Evolutionary conservation across 768 basidiomycete genomes (phyloP), one percentile per base, ranked within the genome.

Genomic region (Hericium alpestre): DNA sequence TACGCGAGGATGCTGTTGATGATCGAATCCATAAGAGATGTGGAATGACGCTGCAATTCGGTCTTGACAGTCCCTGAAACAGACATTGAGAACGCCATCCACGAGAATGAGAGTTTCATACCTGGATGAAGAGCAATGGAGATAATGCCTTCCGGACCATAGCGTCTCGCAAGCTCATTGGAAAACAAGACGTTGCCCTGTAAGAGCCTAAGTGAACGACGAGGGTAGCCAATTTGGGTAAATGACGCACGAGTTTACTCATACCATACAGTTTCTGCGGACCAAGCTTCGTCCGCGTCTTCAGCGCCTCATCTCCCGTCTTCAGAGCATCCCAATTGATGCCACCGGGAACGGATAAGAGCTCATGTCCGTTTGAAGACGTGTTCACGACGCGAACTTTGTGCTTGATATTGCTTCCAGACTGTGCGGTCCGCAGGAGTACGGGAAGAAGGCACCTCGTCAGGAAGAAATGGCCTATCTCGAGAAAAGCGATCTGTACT

Each of bases 131-230:
- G 51, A 2, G 78, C 65, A 1, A 67, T 69, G 0, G 79, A 77
- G 1, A 79, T 62, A 40, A 80, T 73, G 9, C 76, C 79, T 56
- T 76, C 66, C 18, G 70, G 69, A 1, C 66, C 72, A 61, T 77
- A 79, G 51, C 75, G 65, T 37, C 73, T 64, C 4, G 67, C 62
- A 15, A 80, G 58, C 62, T 79, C 79, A 38, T 67, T 70, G 8
- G 75, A 60, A 57, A 79, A 70, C 0, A 77, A 62, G 20, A 77
- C 65, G 38, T 76, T 78, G 0, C 72, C 79, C 79, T 79, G 46
- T 11, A 16, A 10, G 38, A 16, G 46, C 9, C 3, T 5, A 4
- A 5, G 25, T 25, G 25, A 25, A 25, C 25, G 25, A 25, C 25
- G 3, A 25, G 48, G 4, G 6, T 9, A 13, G 23, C 15, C 11